Base-by-base conservation (phyloP, 2,329 filamentous ascomycete genomes). In the Fusarium pseudoanthophilum region DNA sequence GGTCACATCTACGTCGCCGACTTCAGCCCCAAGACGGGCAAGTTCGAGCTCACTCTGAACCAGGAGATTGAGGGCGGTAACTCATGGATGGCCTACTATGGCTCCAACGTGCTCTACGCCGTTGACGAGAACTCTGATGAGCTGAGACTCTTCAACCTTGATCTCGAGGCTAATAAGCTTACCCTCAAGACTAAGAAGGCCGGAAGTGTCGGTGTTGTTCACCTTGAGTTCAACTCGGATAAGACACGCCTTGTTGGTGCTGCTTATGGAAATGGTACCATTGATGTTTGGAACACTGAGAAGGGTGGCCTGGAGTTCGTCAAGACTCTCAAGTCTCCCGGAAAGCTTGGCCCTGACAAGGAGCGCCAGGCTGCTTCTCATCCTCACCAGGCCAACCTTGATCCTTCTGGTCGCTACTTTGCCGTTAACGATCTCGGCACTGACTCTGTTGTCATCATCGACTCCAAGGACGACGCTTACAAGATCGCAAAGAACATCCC, bases 321-420 rank as follows among this genome's bases (percentile, higher is more conserved):
- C 46, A 85, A 84, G 78, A 79, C 79, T 24, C 74, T 86, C 69
- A 73, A 72, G 7, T 79, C 84, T 7, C 74, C 74, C 16, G 82
- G 80, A 32, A 61, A 79, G 14, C 78, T 79, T 11, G 82, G 83
- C 10, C 81, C 81, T 32, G 75, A 79, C 56, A 67, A 74, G 59
- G 76, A 73, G n/a, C 78, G 80, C 39, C 83, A 84, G 75, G 74
- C 73, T 15, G 69, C 72, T 20, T 65, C 83, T 43, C 81, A 85
- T 60, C 84, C 87, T 32, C 87, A 89, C 77, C 84, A 88, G 79
- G 80, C 83, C 16, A 78, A 86, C 30, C 80, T 85, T 15, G 86
- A 88, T 69, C 85, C 85, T 13, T 83, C 83, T 7, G 86, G 86
- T 34, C 83, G 83, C 53, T 89, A 81, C 80, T 86, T 87, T 73